Conservation (phyloP, 1,284 basidiomycete species). For the Cryptococcus sp. region DNA sequence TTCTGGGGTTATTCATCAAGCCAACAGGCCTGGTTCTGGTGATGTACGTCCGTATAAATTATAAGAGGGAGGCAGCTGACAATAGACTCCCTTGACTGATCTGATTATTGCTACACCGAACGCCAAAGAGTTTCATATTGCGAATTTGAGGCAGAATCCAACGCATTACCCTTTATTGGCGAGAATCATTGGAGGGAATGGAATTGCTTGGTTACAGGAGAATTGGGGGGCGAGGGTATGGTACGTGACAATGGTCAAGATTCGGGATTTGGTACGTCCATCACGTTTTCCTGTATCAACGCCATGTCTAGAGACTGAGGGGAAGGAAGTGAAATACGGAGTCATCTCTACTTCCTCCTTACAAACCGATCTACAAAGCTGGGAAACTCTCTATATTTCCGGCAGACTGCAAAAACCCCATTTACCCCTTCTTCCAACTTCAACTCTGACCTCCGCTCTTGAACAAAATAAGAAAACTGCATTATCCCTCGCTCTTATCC, state of each 20-base stretch:
- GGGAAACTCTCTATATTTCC: constrained; percentile 89
- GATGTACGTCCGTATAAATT: neutral
- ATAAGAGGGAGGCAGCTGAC: neutral
- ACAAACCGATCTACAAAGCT: constrained; percentile 83
- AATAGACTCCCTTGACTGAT: constrained; percentile 73
- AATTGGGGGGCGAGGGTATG: constrained; percentile 78
- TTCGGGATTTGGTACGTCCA: constrained; percentile 70
- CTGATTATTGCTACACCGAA: constrained; percentile 94
- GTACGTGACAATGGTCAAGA: constrained; percentile 87
- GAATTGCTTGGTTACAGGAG: constrained; percentile 72
- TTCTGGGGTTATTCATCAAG: constrained; percentile 45
- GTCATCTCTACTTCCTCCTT: constrained; percentile 87
- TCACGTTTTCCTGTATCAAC: neutral
- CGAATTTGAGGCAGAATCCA: constrained; percentile 87
- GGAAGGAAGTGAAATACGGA: constrained; percentile 92
- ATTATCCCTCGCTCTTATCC: constrained; percentile 68
- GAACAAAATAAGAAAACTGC: constrained; percentile 90
- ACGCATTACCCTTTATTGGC: constrained; percentile 84
- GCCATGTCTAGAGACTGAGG: neutral
- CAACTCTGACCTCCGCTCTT: constrained; percentile 78
- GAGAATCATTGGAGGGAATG: constrained; percentile 65
- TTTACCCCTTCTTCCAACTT: constrained; percentile 70
- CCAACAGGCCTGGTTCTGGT: constrained; percentile 34
- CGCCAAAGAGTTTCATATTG: constrained; percentile 85
- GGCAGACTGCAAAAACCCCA: constrained; percentile 97